phyloP scores from a whole-genome alignment of 2,329 filamentous ascomycete species.

The Penicillium janthinellum region DNA sequence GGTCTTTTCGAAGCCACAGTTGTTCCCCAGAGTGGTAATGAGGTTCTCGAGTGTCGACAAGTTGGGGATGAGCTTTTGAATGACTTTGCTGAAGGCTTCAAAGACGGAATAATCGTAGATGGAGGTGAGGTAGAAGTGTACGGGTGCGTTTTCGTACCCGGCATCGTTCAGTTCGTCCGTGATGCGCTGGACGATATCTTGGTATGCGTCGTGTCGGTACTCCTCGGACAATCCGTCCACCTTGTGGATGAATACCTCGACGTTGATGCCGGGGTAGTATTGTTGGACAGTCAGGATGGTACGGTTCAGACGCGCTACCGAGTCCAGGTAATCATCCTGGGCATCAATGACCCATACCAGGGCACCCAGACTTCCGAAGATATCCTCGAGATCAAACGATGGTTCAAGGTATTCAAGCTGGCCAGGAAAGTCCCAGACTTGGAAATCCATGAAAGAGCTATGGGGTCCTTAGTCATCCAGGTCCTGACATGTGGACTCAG shows the following conservation, averaged over 20 bases:
- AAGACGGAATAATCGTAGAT: constrained; percentile 99
- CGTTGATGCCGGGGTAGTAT: constrained; percentile 88
- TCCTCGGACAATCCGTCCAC: constrained; percentile 97
- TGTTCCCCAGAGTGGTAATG: constrained; percentile 89
- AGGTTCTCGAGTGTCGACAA: constrained; percentile 90
- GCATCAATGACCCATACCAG: constrained; percentile 99
- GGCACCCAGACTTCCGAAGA: constrained; percentile 91
- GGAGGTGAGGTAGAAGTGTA: constrained; percentile 93
- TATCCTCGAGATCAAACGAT: constrained; percentile 85
- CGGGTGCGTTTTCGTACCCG: constrained; percentile 88
- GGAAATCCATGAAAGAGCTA: constrained; percentile 98
- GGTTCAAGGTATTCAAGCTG: constrained; percentile 92
- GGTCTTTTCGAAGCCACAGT: constrained; percentile 94
- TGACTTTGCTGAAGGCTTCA: constrained; percentile 96
- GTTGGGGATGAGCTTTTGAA: constrained; percentile 94
- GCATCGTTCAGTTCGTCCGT: constrained; percentile 94
- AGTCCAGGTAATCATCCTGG: constrained; percentile 95
- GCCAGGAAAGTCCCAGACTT: constrained; percentile 96
- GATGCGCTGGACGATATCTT: constrained; percentile 94
- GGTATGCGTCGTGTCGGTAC: constrained; percentile 92
- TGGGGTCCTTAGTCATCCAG: neutral
- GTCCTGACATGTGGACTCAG: neutral
- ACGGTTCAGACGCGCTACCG: constrained; percentile 79
- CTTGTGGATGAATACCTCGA: constrained; percentile 99
- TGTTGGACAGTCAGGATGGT: constrained; percentile 89